Conservation (phyloP, 495 filamentous ascomycete species). For the Hypoxylon rickii region DNA sequence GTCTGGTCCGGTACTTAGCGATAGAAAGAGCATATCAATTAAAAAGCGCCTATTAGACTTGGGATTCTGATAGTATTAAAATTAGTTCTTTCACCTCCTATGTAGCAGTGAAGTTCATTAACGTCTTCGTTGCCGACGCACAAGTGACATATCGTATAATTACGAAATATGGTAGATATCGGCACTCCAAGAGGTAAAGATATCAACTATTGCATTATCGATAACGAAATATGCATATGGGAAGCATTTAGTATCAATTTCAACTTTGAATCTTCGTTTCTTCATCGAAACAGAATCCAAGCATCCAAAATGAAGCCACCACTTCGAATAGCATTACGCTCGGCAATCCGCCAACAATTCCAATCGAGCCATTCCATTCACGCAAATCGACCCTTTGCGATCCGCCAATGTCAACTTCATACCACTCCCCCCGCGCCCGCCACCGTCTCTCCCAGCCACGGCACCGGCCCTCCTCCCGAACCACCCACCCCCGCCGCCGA, state of each 20-base stretch:
- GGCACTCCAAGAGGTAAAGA: no score
- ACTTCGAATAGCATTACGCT: conserved; percentile 37
- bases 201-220: conserved; percentile 26
- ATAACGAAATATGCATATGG: conserved; percentile 27
- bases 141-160: no score
- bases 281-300: not conserved
- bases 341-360: conserved; percentile 23
- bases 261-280: conserved; percentile 1
- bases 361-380: conserved; percentile 4
- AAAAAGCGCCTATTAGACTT: conserved; percentile 3
- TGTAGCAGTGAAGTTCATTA: no score
- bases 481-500: conserved; percentile 64
- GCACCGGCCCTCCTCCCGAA: conserved; percentile 82
- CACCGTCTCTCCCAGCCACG: conserved; percentile 67
- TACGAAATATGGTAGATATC: no score
- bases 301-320: conserved; percentile 42
- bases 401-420: conserved; percentile 45
- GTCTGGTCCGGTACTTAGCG: conserved; percentile 3
- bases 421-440: conserved; percentile 46
- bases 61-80: no score
- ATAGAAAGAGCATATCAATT: conserved; percentile 24
- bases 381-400: not conserved
- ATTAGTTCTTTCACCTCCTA: no score
- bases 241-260: no score
- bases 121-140: no score